Evolutionary conservation across 179 eudicot species (phyloP).

Genomic region (Beta macrorhiza): DNA sequence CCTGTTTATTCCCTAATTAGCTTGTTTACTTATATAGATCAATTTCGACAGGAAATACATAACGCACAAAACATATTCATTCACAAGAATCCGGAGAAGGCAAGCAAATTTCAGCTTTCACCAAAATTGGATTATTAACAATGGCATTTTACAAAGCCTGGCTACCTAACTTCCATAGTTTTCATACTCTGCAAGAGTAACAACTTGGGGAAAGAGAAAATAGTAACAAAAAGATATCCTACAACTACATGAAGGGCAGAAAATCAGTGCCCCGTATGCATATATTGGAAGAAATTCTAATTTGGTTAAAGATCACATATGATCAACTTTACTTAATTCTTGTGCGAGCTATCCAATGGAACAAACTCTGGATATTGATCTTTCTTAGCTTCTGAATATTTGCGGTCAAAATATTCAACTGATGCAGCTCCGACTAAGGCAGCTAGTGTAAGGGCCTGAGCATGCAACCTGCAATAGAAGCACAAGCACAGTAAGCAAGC

Average conservation of each 20-base stretch:
- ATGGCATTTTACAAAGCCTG: conserved; percentile 25
- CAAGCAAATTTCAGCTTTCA: background rate
- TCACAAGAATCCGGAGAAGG: background rate
- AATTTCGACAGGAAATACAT: background rate
- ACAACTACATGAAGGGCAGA: conserved; percentile 26
- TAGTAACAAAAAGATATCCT: conserved; percentile 18
- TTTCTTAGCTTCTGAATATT: conserved; percentile 41
- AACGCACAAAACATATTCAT: background rate
- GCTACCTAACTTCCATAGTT: background rate
- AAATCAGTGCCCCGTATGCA: conserved; percentile 20
- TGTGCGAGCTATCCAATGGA: conserved; percentile 44
- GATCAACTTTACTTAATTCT: conserved; percentile 36
- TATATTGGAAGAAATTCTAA: background rate
- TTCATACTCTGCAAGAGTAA: conserved; percentile 9
- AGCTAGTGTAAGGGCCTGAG: conserved; percentile 94
- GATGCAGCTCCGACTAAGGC: conserved; percentile 88
- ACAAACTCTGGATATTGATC: conserved; percentile 49
- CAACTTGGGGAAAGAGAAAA: background rate
- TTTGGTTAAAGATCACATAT: conserved; percentile 1
- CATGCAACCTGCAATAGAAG: conserved; percentile 65
- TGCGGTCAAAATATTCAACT: conserved; percentile 83
- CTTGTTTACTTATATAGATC: too few species aligned
- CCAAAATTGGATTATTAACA: conserved; percentile 27
- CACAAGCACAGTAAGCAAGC: conserved; percentile 5
- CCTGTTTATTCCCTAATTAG: too few species aligned